Evolutionary conservation across 2,329 filamentous ascomycete species (phyloP).

Genomic region (Penicillium sp.): DNA sequence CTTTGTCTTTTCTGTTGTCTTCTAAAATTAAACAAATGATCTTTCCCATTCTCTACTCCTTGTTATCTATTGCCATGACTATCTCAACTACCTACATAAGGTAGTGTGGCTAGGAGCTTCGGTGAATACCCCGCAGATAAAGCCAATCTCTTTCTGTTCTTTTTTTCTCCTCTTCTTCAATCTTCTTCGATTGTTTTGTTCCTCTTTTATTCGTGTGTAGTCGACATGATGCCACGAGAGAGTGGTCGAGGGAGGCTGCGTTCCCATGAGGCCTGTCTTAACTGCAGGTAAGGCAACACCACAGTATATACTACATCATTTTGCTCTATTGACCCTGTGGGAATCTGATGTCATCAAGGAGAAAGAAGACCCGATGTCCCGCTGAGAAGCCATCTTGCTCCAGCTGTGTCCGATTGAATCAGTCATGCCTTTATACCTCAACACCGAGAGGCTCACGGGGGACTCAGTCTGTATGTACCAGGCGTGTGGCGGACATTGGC

Average conservation of each 20-base stretch:
- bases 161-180: not conserved
- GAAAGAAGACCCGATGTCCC: slow-evolving; percentile 55
- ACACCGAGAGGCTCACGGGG: slow-evolving; percentile 39
- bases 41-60: not conserved
- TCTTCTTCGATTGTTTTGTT: not conserved
- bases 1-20: not conserved
- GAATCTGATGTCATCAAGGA: slow-evolving; percentile 29
- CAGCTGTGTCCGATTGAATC: slow-evolving; percentile 51
- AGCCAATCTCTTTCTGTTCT: not conserved
- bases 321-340: not conserved
- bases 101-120: not conserved
- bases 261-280: slow-evolving; percentile 42
- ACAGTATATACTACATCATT: too few relatives aligned
- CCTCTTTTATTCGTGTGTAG: too few relatives aligned
- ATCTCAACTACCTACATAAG: not conserved
- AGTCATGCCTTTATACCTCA: slow-evolving; percentile 49
- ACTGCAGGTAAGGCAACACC: slow-evolving; percentile 45
- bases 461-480: slow-evolving; percentile 45
- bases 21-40: not conserved
- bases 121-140: slow-evolving; percentile 6
- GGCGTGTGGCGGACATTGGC: not conserved
- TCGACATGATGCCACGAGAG: slow-evolving; percentile 30
- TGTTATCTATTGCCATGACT: not conserved
- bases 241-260: slow-evolving; percentile 33
- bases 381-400: slow-evolving; percentile 55